Base-by-base conservation (phyloP, 305 asterid genomes). In the Fraxinus latifolia region DNA sequence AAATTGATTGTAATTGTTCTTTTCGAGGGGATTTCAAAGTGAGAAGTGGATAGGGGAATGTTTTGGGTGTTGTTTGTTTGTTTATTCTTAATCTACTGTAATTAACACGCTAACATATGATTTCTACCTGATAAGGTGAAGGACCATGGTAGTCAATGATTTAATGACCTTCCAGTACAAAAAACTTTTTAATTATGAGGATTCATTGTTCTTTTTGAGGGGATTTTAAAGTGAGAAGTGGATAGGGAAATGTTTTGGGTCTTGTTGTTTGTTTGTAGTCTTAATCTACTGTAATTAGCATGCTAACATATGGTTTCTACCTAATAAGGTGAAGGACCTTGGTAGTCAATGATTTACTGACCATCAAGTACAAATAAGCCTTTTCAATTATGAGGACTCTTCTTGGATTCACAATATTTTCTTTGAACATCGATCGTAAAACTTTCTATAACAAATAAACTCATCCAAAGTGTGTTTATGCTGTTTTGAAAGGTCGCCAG, bases 401-500 rank as follows among this genome's bases (percentile, higher is more conserved):
- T 53, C 23, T 68, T 68, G 11, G 2, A 31, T 42, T 32, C 65
- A 74, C 44, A 42, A 21, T 33, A 47, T 32, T 65, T 75, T 76
- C 72, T 14, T 67, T 79, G 39, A 27, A 5, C 33, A 31, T 27
- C 8, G 75, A 31, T 29, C 9, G 4, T 31, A 12, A 50, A 50
- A 50, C 62, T 50, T 50, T 36, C 36, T 74, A 29, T 77, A 42
- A 78, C 33, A 50, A 79, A 47, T 78, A 19, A 62, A 79, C 81
- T 65, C 53, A 79, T 79, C 71, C 19, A 50, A 81, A 17, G 29
- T 73, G 33, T 83, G 36, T 67, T 32, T 74, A 36, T 74, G 81
- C 47, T 85, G 53, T 76, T 78, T 82, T 80, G 50, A 27, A 91
- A 96, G 99, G 86, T 94, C 98, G 0, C 97, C 99, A 44, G 99